phyloP scores from a whole-genome alignment of 169 alveolate species.

The Theileria sp. region DNA sequence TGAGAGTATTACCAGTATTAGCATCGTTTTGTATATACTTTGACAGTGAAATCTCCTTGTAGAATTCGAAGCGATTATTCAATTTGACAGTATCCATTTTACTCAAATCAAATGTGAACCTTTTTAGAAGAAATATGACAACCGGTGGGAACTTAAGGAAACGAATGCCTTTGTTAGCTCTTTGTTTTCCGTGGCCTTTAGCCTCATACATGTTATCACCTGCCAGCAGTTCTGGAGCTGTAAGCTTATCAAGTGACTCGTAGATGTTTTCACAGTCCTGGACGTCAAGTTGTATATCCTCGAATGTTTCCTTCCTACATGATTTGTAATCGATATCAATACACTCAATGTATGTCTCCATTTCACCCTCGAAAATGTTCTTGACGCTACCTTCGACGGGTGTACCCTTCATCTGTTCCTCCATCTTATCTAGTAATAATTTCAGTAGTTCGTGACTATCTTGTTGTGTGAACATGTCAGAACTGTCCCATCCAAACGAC shows the following conservation, averaged over 20 bases:
- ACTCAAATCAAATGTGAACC: slow-evolving; percentile 86
- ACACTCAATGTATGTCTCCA: slow-evolving; percentile 92
- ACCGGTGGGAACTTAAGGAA: slow-evolving; percentile 92
- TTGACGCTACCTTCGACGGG: slow-evolving; percentile 92
- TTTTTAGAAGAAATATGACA: slow-evolving; percentile 86
- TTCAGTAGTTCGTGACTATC: slow-evolving; percentile 95
- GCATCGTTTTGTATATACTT: slow-evolving; percentile 32
- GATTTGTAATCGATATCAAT: slow-evolving; percentile 89
- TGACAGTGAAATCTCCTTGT: slow-evolving; percentile 85
- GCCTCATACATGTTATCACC: slow-evolving; percentile 95
- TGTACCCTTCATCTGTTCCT: slow-evolving; percentile 94
- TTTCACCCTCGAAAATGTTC: slow-evolving; percentile 92
- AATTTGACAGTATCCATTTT: slow-evolving; percentile 86
- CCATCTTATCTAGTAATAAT: slow-evolving; percentile 91
- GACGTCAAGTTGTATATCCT: slow-evolving; percentile 90
- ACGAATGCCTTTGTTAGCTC: slow-evolving; percentile 87
- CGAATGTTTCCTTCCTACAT: slow-evolving; percentile 83
- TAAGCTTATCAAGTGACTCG: slow-evolving; percentile 88
- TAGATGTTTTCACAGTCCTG: slow-evolving; percentile 87
- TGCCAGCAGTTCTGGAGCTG: slow-evolving; percentile 89
- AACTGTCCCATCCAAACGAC: slow-evolving; percentile 95
- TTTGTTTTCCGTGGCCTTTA: slow-evolving; percentile 88
- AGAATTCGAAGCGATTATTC: slow-evolving; percentile 88
- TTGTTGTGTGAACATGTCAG: slow-evolving; percentile 94
- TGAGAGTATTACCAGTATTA: background rate